Base-by-base conservation (phyloP, 108 stramenopile species). In the Stephanodiscus minutulus region DNA sequence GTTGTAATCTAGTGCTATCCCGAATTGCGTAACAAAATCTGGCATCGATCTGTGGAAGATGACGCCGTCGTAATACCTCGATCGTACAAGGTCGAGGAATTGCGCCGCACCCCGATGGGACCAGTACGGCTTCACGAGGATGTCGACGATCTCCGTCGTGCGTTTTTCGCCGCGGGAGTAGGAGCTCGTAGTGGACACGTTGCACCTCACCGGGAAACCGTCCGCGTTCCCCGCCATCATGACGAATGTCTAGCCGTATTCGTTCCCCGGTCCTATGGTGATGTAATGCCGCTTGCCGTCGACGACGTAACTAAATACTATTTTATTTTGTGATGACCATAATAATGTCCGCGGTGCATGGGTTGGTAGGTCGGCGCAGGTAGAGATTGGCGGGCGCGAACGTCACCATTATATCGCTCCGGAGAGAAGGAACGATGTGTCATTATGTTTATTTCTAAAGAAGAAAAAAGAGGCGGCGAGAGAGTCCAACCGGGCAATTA, bases 1-100 rank as follows among this genome's bases (percentile, higher is more conserved):
- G 10, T 56, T 13, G 28, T 65, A 81, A 65, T 76, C 74, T 18
- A 52, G 61, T 13, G 58, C 64, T 17, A 77, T 77, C 0, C 87
- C 89, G 60, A 93, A 89, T 36, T 85, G 85, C 61, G 73, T 85
- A 58, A 88, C 66, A 39, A 88, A 87, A 11, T 86, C 69, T 5
- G 92, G 92, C 18, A 81, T 76, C n/a, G 91, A 82, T 7, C 89
- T 79, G 77, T 90, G 86, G 37, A 93, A 85, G 58, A 79, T 83
- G 8, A 86, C 69, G 17, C 92, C 89, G 64, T 93, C 83, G 69
- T 93, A 86, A 41, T 76, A 76, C 17, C 50, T 39, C 20, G 3
- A 25, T 5, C 80, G 80, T 0, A 81, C 75, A 20, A 81, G 29
- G 20, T 81, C 80, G 20, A 81, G 48, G 53, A 81, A 81, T 7